Evolutionary conservation across 2,329 filamentous ascomycete species (phyloP).

Genomic region (Delphinella strobiligena): DNA sequence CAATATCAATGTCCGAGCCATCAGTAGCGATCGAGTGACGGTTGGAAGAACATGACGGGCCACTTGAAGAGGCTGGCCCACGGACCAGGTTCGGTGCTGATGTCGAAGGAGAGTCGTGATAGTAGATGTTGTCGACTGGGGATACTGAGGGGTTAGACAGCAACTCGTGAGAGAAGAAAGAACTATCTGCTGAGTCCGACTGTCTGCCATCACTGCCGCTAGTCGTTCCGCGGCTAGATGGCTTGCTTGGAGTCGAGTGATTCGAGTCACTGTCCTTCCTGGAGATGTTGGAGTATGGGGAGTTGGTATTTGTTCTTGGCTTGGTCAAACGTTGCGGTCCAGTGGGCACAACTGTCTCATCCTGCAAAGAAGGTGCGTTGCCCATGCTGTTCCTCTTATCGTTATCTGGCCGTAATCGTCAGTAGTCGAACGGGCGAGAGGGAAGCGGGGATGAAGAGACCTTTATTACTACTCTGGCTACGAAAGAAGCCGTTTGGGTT

Average conservation of each 20-base stretch:
- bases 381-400: not conserved
- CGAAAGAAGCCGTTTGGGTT: constrained; percentile 2
- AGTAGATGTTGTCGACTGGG: not conserved
- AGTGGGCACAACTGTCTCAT: not conserved
- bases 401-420: not conserved
- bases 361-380: not conserved
- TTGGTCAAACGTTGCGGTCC: constrained; percentile 4
- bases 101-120: constrained; percentile 1
- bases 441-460: not conserved
- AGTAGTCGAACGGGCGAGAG: not conserved
- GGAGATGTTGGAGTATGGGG: not conserved
- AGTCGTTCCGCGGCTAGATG: not conserved
- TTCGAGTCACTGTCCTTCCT: constrained; percentile 4
- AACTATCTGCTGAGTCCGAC: constrained; percentile 1
- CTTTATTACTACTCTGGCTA: constrained; percentile 3
- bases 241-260: constrained; percentile 3
- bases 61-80: not conserved
- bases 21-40: constrained; percentile 5
- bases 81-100: not conserved
- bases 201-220: not conserved
- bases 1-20: constrained; percentile 25
- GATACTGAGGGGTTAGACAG: too few relatives aligned
- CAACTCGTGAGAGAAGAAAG: too few relatives aligned
- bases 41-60: not conserved
- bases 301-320: constrained; percentile 6